A percentile compares a stretch with the other conserved stretches of the same genome.
These are phyloP conservation scores for Mycena chlorophos DNA, from an alignment of 768 basidiomycete species.

Conservation along the genomic window DNA sequence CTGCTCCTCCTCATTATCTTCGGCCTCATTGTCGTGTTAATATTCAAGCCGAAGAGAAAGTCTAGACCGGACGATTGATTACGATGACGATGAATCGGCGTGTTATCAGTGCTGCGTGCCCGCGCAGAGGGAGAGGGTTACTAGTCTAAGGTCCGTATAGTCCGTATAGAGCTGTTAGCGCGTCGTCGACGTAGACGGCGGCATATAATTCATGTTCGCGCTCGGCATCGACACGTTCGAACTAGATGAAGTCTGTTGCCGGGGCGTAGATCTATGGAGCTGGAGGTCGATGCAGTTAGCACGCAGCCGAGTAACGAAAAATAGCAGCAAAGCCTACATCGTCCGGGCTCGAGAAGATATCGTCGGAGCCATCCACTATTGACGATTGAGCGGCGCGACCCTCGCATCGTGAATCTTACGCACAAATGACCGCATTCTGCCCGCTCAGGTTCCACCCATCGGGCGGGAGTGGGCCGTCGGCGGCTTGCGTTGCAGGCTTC, in stretches of 20 bases:
- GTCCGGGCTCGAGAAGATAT: conserved; percentile 46
- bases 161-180: no score
- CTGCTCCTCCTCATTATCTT: conserved; percentile 87
- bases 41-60: conserved; percentile 84
- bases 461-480: conserved; percentile 60
- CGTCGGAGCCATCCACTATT: conserved; percentile 41
- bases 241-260: conserved; percentile 19
- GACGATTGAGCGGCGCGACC: conserved; percentile 3
- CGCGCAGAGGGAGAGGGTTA: neutral
- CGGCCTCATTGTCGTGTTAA: conserved; percentile 81
- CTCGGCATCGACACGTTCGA: neutral
- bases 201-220: no score
- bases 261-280: conserved; percentile 36
- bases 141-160: neutral
- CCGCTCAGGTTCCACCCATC: conserved; percentile 56
- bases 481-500: conserved; percentile 54
- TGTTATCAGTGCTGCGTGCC: conserved; percentile 1
- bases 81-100: neutral
- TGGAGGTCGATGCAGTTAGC: conserved; percentile 23
- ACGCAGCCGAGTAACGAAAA: neutral
- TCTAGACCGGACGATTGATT: conserved; percentile 25
- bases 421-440: conserved; percentile 51
- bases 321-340: conserved; percentile 26
- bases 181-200: no score
- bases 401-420: conserved; percentile 22